Base-by-base conservation (phyloP, 1,284 basidiomycete species). In the Earliella scabrosa region DNA sequence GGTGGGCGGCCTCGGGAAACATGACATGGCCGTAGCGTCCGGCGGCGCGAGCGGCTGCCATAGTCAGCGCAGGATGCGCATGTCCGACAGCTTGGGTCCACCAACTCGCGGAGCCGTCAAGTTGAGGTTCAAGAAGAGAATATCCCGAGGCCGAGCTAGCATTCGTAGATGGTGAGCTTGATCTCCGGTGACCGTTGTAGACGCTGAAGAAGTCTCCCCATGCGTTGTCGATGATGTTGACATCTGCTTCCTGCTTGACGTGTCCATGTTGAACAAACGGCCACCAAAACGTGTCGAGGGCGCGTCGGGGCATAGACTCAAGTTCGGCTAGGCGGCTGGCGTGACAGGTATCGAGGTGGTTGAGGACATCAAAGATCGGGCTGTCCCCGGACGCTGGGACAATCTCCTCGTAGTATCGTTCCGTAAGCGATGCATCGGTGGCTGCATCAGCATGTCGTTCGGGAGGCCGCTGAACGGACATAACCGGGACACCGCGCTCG, bases 41-140 rank as follows among this genome's bases (percentile, higher is more conserved):
- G 4, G 93, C 90, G 3, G 96, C 95, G 31, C 84, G 78, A 0
- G 96, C 95, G 0, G 95, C 97, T 1, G 96, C 94, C 26, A 94
- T 77, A 0, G 93, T 88, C 11, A 98, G 80, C 0, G 85, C 75
- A 0, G 92, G 83, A 54, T 92, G 77, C 0, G 85, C 88, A 67
- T 98, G 97, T 0, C 96, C 96, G 40, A 98, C 75, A 0, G 90
- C 86, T 75, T 99, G 97, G 0, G 97, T 98, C 94, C 97, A 99
- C 97, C 97, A 98, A 14, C 94, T 97, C 0, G 97, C 95, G 0
- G 95, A 97, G 8, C 93, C 90, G 68, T 98, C 97, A 58, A 95
- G 86, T 61, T 92, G 85, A 2, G 91, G 86, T 39, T 80, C 76
- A 6, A 97, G 76, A 26, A 91, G 69, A 34, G 83, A 81, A 21